Conservation (phyloP, 2,329 filamentous ascomycete species). For the Cercospora sesami region DNA sequence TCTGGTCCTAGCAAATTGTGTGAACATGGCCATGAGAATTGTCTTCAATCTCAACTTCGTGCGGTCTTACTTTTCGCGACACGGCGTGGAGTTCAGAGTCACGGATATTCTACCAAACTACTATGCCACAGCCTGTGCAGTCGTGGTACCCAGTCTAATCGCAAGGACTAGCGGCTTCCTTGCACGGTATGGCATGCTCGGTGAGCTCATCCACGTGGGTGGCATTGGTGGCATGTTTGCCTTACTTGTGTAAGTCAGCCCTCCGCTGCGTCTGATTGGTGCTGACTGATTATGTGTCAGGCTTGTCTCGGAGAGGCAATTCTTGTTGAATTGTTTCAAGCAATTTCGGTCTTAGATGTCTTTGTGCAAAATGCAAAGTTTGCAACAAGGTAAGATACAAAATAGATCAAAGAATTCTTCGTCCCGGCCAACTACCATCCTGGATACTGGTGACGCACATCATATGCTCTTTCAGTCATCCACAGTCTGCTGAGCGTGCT, state of each 20-base stretch:
- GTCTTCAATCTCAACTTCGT: conserved; percentile 78
- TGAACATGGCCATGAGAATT: conserved; percentile 88
- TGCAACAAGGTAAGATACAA: not conserved
- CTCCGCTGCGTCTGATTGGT: not conserved
- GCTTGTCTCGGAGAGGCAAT: conserved; percentile 1
- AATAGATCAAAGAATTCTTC: no score
- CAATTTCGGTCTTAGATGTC: not conserved
- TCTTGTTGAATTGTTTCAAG: not conserved
- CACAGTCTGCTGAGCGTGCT: not conserved
- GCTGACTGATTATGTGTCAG: not conserved
- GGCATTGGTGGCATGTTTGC: conserved; percentile 41
- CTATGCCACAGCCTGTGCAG: conserved; percentile 41
- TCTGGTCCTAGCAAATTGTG: conserved; percentile 79
- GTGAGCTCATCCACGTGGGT: conserved; percentile 45
- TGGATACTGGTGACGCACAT: not conserved
- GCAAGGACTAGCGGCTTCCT: conserved; percentile 35
- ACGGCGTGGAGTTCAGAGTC: conserved; percentile 40
- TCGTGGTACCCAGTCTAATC: conserved; percentile 42
- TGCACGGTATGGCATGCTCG: conserved; percentile 42
- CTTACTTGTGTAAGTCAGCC: conserved; percentile 38
- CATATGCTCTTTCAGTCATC: not conserved
- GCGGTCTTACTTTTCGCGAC: conserved; percentile 57
- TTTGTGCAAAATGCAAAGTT: not conserved
- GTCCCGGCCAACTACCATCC: not conserved
- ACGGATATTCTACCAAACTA: conserved; percentile 36